Evolutionary conservation across 1,139 yeast species (phyloP), one percentile per base, ranked within the genome.

Genomic region (Geotrichum siamense): DNA sequence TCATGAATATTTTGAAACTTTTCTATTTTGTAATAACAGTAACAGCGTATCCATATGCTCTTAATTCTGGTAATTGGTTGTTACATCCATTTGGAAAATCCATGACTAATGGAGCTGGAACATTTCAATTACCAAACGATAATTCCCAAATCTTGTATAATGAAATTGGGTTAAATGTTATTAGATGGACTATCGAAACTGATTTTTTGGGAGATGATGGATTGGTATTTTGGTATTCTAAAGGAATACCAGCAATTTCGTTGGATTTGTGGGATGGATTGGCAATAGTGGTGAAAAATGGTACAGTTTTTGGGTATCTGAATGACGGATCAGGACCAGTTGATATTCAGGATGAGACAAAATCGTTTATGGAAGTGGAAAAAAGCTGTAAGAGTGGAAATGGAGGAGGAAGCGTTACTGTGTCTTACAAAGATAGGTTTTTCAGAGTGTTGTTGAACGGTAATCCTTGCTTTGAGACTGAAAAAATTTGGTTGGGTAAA

Each of bases 181-280:
- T 26, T 9, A 33, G 21, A 33, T 33, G 37, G 37, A 33, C 37
- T 6, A 13, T 33, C 12, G 37, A 33, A 20, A 33, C 37, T 10
- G 37, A 33, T 21, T 33, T 33, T 20, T 6, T 15, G 5, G 25
- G 27, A 8, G 27, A 33, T 21, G 6, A 20, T 15, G 27, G 37
- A 8, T 60, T 48, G 21, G 48, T 44, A 48, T 56, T 56, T 48
- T 56, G 60, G 48, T 53, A 51, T 48, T 15, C 37, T 5, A 10
- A 21, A 33, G 19, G 19, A 8, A 13, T 33, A n/a, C 37, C 37
- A 20, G 27, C 26, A 20, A n/a, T 33, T 19, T 33, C 37, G 4
- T 13, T 33, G n/a, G 37, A 21, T 21, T 15, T 33, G 5, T 33
- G 37, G 37, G 37, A 33, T 33, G 37, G 37, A 6, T 15, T 33